A percentile compares a stretch with the other conserved stretches of the same genome.
Evolutionary conservation across 78 protist species (phyloP).

Genomic region (Chrysochromulina tobinii): DNA sequence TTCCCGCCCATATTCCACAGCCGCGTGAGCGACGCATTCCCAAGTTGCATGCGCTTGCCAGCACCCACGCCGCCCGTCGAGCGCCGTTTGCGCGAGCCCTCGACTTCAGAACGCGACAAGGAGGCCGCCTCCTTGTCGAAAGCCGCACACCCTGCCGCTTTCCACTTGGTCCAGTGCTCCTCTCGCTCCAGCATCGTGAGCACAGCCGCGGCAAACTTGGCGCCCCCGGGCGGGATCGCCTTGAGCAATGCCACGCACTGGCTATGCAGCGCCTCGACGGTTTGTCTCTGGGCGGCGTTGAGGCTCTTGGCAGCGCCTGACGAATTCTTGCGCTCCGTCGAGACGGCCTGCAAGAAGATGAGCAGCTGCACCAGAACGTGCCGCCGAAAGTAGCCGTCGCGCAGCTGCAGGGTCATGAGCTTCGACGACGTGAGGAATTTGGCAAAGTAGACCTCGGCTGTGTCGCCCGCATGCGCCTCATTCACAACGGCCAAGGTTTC

Average conservation of each 20-base stretch:
- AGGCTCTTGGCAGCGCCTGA: not conserved
- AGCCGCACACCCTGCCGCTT: not conserved
- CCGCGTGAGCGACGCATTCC: not conserved
- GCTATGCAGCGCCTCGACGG: not conserved
- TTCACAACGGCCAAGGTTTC: not conserved
- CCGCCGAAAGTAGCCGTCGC: slow-evolving; percentile 27
- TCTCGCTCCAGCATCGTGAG: not conserved
- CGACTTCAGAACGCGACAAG: no score
- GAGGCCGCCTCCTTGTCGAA: not conserved
- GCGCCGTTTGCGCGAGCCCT: not conserved
- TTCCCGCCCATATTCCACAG: slow-evolving; percentile 5
- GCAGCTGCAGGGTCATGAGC: slow-evolving; percentile 14
- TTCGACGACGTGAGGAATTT: slow-evolving; percentile 12
- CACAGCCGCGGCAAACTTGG: not conserved
- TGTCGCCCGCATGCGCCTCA: not conserved
- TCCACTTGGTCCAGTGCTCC: slow-evolving; percentile 4
- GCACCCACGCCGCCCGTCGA: not conserved
- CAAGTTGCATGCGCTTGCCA: not conserved
- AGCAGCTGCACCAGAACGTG: slow-evolving; percentile 2
- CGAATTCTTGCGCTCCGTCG: not conserved
- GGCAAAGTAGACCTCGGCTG: not conserved
- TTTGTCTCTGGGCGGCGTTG: not conserved
- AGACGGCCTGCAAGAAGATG: not conserved
- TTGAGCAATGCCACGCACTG: not conserved
- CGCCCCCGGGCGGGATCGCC: not conserved